These are phyloP conservation scores for Waltiozyma solani DNA, from an alignment of 1,139 yeast genomes.

Conservation along the genomic window DNA sequence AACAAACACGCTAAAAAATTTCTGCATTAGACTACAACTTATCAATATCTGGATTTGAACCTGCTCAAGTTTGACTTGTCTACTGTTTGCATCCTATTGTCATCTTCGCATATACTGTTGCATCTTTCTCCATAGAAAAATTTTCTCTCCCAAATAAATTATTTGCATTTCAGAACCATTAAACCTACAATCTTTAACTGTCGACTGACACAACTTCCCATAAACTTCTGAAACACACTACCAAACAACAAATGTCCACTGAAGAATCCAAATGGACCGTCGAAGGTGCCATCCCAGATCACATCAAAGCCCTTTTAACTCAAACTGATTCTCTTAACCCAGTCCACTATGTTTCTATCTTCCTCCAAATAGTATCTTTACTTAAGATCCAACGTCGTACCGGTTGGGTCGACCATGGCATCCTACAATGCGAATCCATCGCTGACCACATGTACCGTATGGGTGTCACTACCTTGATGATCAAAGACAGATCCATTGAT, in stretches of 20 bases:
- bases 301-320: constrained; percentile 33
- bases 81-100: no score
- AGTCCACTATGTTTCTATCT: constrained; percentile 43
- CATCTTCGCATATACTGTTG: no score
- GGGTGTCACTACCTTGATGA: constrained; percentile 74
- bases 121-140: no score
- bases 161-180: no score
- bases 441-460: constrained; percentile 97
- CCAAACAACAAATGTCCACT: background rate
- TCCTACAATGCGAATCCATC: constrained; percentile 60
- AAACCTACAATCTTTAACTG: no score
- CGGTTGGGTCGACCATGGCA: constrained; percentile 82
- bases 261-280: constrained; percentile 42
- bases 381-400: constrained; percentile 80
- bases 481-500: constrained; percentile 40
- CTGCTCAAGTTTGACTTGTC: no score
- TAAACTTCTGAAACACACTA: no score
- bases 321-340: constrained; percentile 7
- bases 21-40: no score
- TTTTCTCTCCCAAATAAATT: no score
- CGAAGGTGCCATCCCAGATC: constrained; percentile 43
- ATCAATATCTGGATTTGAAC: no score
- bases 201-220: no score
- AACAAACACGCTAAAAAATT: no score
- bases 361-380: constrained; percentile 65